Base-by-base conservation (phyloP, 352 stramenopile species). In the Globisporangium ultimum region DNA sequence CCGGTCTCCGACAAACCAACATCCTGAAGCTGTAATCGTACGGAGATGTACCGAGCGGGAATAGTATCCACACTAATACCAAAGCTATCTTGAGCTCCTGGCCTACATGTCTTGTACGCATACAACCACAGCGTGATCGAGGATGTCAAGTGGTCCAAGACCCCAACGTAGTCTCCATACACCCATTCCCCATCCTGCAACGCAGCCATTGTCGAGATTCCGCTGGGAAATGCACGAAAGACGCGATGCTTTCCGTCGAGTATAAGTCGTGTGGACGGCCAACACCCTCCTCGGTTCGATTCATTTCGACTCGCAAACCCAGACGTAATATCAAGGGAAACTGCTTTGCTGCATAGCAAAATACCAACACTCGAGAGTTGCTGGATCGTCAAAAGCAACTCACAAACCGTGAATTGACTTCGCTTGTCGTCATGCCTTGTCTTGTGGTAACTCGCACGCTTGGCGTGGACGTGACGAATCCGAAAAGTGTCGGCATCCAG, bases 221-320 rank as follows among this genome's bases (percentile, higher is more conserved):
- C 70, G 36, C 68, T 60, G 0, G 67, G 70, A 18, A 71, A 66
- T 38, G 58, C 60, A 10, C 58, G 62, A 46, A 74, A 78, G 41
- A 72, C 55, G n/a, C 66, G 70, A 32, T 64, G 48, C 0, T 42
- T 49, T 32, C 61, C 63, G 46, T 78, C 70, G 36, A 74, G 42
- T 6, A 68, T 36, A n/a, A 77, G 51, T 5, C 24, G 24, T 6
- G 24, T 32, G 24, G 5, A 32, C 24, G 24, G 24, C 24, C 24
- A 32, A 32, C 2, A 5, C 24, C 5, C 24, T 32, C 24, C 24
- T 6, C 24, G 24, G 24, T 6, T 32, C 24, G 24, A 32, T 5
- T 5, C 24, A 5, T 32, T 32, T 32, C 24, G 24, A 32, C 5
- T 2, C 24, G 24, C 24, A 32, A 32, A 32, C 24, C 24, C 24